Evolutionary conservation across 2,329 filamentous ascomycete genomes (phyloP), one percentile per base, ranked within the genome.

Genomic region (Monosporascus ibericus): DNA sequence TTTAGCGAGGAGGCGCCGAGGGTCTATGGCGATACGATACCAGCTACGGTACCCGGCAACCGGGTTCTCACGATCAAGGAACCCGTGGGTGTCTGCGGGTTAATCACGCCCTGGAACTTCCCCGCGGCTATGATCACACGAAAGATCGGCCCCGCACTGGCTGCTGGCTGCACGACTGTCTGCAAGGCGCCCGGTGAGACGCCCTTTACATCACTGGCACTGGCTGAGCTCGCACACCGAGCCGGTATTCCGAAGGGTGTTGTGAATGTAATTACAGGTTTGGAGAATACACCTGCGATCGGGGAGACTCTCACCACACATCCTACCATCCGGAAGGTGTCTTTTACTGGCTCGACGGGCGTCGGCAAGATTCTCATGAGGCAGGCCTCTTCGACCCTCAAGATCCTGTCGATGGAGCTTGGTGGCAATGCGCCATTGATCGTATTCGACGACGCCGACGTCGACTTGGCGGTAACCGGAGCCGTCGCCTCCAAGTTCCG

Each of bases 351-450:
- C 48, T 96, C 73, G 22, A 87, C 84, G 1, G 71, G 66, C 44
- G 83, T 87, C 38, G 84, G 84, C 34, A 86, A 86, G 68, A 76
- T 86, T 6, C 82, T 99, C 51, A 96, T 96, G 91, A 88, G 88
- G 75, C 92, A 96, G 71, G 86, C 87, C 11, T 83, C 91, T 0
- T 80, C 82, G 40, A 96, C 91, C 0, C 74, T 96, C 60, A 97
- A 97, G 80, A 81, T 84, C 60, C 68, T 85, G 40, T 94, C 89
- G 0, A 88, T 96, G 69, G 92, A 97, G 69, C 86, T 97, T 1
- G 92, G 92, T 51, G 94, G 92, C 47, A 97, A 97, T 68, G 89
- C 92, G 0, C 92, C 92, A 1, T 95, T 96, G 68, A 96, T 97
- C 60, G 90, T 97, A 36, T 97, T 97, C 65, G 91, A 97, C 65